A percentile compares a stretch with the other conserved stretches of the same genome.
These are phyloP conservation scores for Tricholoma flavovirens DNA, from an alignment of 768 basidiomycete genomes.

Conservation along the genomic window DNA sequence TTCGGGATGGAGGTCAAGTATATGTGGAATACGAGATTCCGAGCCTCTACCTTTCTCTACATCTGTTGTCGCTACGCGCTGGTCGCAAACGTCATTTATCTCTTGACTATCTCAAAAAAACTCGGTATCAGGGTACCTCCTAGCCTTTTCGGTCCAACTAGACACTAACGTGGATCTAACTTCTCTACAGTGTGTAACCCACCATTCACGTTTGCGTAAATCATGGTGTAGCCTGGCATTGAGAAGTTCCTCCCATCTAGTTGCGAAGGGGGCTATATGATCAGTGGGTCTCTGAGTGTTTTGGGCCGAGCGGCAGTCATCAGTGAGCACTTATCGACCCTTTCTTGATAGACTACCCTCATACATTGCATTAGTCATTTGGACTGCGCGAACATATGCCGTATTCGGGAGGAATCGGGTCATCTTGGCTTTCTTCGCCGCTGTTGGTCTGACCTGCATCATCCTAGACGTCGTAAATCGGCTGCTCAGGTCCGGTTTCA, in stretches of 20 bases:
- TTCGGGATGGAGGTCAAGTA: constrained; percentile 19
- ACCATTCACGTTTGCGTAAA: not conserved
- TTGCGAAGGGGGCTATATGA: constrained; percentile 22
- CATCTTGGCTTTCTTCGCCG: constrained; percentile 19
- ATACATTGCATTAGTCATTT: too few species aligned
- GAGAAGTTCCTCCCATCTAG: constrained; percentile 5
- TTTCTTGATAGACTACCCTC: too few species aligned
- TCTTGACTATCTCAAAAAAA: constrained; percentile 19
- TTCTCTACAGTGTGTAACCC: not conserved
- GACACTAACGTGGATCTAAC: not conserved
- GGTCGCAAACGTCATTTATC: constrained; percentile 21
- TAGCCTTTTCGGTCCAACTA: not conserved
- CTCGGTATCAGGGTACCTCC: constrained; percentile 2
- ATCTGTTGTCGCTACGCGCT: constrained; percentile 24
- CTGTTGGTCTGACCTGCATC: too few species aligned
- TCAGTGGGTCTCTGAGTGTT: constrained; percentile 25
- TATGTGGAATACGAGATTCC: constrained; percentile 22
- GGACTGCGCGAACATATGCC: constrained; percentile 17
- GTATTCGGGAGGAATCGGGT: constrained; percentile 18
- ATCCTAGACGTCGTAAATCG: too few species aligned
- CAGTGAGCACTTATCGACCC: constrained; percentile 10
- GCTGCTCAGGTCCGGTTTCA: too few species aligned
- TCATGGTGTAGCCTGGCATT: not conserved
- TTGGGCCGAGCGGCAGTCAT: constrained; percentile 25
- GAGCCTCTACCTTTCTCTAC: constrained; percentile 23